A percentile compares a stretch with the other conserved stretches of the same genome.
These are phyloP conservation scores for Daphne laureola DNA, from an alignment of 441 rosid species.

Conservation along the genomic window DNA sequence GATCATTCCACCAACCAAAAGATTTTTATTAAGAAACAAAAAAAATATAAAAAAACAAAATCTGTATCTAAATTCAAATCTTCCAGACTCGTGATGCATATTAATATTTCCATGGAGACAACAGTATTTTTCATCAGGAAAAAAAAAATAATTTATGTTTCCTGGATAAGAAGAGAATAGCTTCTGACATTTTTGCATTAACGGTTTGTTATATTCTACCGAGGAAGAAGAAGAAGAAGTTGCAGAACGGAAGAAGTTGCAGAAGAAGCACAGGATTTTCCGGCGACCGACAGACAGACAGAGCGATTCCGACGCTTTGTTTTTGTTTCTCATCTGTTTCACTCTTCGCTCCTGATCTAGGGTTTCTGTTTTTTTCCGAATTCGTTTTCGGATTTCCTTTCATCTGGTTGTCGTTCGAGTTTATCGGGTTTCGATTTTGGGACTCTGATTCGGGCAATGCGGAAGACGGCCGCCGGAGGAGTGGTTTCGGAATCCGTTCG, in stretches of 20 bases:
- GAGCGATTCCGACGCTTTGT: slow-evolving; percentile 15
- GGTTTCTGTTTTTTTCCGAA: slow-evolving; percentile 2
- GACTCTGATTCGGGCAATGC: slow-evolving; percentile 19
- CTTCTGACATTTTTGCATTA: not conserved
- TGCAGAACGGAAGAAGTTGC: too few relatives aligned
- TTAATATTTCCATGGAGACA: too few relatives aligned
- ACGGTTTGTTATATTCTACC: not conserved
- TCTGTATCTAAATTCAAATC: too few relatives aligned
- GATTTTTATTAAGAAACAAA: not conserved
- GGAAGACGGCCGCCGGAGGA: slow-evolving; percentile 1
- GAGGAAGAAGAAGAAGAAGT: too few relatives aligned
- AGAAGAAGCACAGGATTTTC: not conserved
- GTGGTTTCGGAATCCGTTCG: slow-evolving; percentile 2
- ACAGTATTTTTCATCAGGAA: too few relatives aligned
- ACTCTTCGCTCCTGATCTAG: not conserved
- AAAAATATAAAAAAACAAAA: not conserved
- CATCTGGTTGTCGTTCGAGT: not conserved
- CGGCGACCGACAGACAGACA: not conserved
- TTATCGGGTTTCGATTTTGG: not conserved
- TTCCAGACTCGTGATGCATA: too few relatives aligned
- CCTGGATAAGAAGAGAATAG: not conserved
- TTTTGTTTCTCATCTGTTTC: slow-evolving; percentile 12
- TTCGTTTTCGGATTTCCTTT: not conserved
- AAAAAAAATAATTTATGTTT: too few relatives aligned
- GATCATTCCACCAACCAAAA: not conserved